A percentile compares a stretch with the other conserved stretches of the same genome.
Evolutionary conservation across 257 asterid genomes (phyloP).

Genomic region (Plantago major): DNA sequence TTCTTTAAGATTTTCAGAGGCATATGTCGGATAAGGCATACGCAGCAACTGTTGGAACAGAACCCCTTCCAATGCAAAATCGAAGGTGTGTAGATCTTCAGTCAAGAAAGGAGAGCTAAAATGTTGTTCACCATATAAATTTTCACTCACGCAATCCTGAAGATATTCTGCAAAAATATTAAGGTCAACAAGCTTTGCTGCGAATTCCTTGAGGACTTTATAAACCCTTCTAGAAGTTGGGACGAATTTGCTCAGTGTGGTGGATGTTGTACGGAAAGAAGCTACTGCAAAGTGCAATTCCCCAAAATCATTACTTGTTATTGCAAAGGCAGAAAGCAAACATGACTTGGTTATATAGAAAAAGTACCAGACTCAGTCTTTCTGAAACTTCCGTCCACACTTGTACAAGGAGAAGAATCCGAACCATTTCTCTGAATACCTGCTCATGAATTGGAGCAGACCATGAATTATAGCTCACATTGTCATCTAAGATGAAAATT

Average conservation of each 20-base stretch:
- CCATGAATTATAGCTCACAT: not conserved
- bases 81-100: slow-evolving; percentile 58
- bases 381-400: slow-evolving; percentile 65
- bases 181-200: slow-evolving; percentile 48
- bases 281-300: slow-evolving; percentile 32
- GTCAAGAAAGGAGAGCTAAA: slow-evolving; percentile 53
- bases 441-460: slow-evolving; percentile 14
- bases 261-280: slow-evolving; percentile 40
- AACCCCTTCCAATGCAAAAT: slow-evolving; percentile 72
- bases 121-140: slow-evolving; percentile 27
- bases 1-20: slow-evolving; percentile 48
- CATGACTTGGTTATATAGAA: not conserved
- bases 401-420: slow-evolving; percentile 58
- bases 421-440: slow-evolving; percentile 47
- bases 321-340: not conserved
- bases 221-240: slow-evolving; percentile 59
- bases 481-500: not conserved
- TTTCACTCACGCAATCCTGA: slow-evolving; percentile 62
- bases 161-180: slow-evolving; percentile 40
- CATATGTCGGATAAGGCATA: slow-evolving; percentile 62
- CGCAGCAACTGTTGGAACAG: slow-evolving; percentile 81
- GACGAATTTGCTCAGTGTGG: slow-evolving; percentile 44
- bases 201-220: slow-evolving; percentile 59
- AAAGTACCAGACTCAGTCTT: slow-evolving; percentile 52
- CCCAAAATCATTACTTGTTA: slow-evolving; percentile 7